A percentile compares a stretch with the other conserved stretches of the same genome.
These are phyloP conservation scores for Geosmithia flava DNA, from an alignment of 2,329 filamentous ascomycete species.

Conservation along the genomic window DNA sequence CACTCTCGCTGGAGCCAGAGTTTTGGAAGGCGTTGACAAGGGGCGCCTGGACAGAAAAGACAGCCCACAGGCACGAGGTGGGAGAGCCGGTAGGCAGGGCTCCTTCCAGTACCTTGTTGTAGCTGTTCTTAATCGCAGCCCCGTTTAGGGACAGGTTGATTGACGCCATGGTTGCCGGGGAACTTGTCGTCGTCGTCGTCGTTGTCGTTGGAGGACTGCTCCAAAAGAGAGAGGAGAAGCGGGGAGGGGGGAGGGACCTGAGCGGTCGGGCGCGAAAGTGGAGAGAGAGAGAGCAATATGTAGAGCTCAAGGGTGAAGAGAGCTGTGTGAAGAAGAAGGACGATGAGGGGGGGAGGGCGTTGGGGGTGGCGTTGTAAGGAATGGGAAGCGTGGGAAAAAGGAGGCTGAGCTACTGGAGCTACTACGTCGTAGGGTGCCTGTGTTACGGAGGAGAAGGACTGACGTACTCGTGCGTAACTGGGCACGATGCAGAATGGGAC, in stretches of 20 bases:
- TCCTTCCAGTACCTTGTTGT: conserved; percentile 44
- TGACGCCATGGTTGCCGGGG: conserved; percentile 52
- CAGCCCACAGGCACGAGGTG: conserved; percentile 83
- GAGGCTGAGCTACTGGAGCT: conserved; percentile 2
- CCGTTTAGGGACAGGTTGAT: conserved; percentile 71
- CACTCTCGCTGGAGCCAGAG: conserved; percentile 74
- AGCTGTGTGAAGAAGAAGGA: neutral
- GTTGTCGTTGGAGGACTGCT: neutral
- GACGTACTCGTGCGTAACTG: neutral
- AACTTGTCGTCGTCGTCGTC: neutral
- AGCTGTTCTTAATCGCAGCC: conserved; percentile 75
- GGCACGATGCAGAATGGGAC: neutral
- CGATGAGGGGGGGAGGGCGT: neutral
- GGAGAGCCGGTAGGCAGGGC: conserved; percentile 49
- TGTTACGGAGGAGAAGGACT: neutral
- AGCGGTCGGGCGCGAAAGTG: neutral
- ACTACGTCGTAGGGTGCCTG: neutral
- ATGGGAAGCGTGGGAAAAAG: neutral
- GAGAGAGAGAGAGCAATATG: neutral
- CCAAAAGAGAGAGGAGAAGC: neutral
- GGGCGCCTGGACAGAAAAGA: conserved; percentile 87
- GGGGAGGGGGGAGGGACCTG: neutral
- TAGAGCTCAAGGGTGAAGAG: neutral
- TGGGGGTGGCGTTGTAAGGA: neutral
- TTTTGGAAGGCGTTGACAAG: conserved; percentile 90